These are phyloP conservation scores for Rutidosis leptorrhynchoides DNA, from an alignment of 129 eudicot genomes.

Conservation along the genomic window DNA sequence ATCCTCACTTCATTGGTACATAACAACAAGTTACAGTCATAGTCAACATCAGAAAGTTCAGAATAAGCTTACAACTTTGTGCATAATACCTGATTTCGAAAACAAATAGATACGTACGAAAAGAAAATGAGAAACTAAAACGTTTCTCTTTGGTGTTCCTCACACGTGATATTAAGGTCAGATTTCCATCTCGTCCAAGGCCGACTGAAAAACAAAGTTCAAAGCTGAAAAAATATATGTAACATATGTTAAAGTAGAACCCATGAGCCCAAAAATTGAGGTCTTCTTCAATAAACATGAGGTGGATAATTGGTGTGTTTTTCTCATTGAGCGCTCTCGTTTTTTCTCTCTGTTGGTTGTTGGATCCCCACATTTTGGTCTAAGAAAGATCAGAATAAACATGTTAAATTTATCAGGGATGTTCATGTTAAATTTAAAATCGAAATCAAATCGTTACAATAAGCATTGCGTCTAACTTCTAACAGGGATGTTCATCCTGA, in stretches of 20 bases:
- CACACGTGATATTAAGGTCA: constrained; percentile 67
- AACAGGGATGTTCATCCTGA: too few species aligned
- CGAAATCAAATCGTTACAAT: too few species aligned
- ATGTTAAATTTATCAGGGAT: too few species aligned
- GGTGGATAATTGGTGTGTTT: too few species aligned
- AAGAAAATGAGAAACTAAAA: constrained; percentile 77
- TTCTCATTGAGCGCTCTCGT: too few species aligned
- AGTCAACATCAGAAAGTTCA: neutral
- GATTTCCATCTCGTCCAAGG: constrained; percentile 54
- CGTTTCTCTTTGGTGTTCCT: constrained; percentile 82
- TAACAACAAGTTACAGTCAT: constrained; percentile 2
- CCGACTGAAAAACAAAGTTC: constrained; percentile 76
- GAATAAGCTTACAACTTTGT: too few species aligned
- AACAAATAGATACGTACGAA: constrained; percentile 66
- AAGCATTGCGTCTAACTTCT: too few species aligned
- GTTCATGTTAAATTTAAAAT: too few species aligned
- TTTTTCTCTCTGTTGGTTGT: too few species aligned
- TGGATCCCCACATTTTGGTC: too few species aligned
- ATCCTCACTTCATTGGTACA: constrained; percentile 81
- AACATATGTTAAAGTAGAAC: constrained; percentile 34
- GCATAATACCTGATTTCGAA: constrained; percentile 90
- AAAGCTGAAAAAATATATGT: constrained; percentile 44
- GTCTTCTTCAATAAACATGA: constrained; percentile 85
- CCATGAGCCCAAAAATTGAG: constrained; percentile 79
- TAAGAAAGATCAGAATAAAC: too few species aligned